Percentiles rank a stretch among this genome's conserved stretches.
phyloP scores from a whole-genome alignment of 352 stramenopile species.

The Globisporangium perplexum region DNA sequence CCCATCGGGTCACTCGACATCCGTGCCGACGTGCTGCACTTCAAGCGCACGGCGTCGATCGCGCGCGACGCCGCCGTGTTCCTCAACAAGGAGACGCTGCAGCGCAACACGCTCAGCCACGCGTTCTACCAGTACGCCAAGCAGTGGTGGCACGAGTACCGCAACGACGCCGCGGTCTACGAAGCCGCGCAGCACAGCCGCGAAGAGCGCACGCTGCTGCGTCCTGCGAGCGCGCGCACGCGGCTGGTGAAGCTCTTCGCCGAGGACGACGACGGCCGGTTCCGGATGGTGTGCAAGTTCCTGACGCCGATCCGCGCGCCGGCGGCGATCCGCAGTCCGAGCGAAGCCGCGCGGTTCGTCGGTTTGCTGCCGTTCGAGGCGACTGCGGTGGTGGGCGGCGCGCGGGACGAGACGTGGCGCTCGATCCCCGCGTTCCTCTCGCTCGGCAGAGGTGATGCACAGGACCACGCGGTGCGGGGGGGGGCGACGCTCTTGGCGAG shows the following conservation, averaged over 20 bases:
- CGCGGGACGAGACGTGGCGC: conserved; percentile 71
- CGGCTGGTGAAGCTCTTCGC: conserved; percentile 80
- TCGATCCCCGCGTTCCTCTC: conserved; percentile 67
- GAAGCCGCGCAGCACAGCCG: conserved; percentile 4
- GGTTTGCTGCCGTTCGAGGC: conserved; percentile 67
- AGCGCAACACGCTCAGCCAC: conserved; percentile 44
- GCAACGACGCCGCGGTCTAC: conserved; percentile 21
- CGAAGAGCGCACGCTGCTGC: conserved; percentile 2
- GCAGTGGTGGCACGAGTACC: conserved; percentile 82
- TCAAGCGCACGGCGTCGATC: conserved; percentile 36
- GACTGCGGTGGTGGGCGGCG: conserved; percentile 41
- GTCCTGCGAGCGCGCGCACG: conserved; percentile 12
- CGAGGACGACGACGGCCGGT: conserved; percentile 82
- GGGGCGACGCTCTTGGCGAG: neutral
- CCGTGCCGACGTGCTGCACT: conserved; percentile 58
- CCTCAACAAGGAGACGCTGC: conserved; percentile 52
- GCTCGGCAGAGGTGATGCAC: conserved; percentile 62
- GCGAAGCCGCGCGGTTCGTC: conserved; percentile 85
- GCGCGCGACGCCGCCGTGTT: conserved; percentile 34
- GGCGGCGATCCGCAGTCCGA: conserved; percentile 50
- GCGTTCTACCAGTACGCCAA: conserved; percentile 82
- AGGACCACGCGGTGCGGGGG: conserved; percentile 69
- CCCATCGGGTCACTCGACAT: conserved; percentile 63
- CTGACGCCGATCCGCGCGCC: conserved; percentile 50
- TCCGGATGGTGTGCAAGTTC: conserved; percentile 86